Evolutionary conservation across 108 stramenopile genomes (phyloP).

Genomic region (Pseudonitzschia pungens): DNA sequence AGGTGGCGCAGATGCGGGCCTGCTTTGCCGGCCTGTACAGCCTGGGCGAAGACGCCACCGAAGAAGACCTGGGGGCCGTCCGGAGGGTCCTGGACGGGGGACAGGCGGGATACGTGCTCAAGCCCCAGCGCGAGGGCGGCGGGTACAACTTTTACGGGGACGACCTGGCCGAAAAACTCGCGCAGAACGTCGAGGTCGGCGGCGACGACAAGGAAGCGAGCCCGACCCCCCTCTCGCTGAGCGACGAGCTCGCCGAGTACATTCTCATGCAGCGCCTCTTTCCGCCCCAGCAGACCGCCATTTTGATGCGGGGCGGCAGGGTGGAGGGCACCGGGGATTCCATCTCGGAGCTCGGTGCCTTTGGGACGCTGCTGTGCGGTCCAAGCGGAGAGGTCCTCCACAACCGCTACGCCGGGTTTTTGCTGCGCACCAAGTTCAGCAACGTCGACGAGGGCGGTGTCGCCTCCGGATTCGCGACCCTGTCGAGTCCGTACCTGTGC

Average conservation of each 20-base stretch:
- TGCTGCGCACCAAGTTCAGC: constrained; percentile 81
- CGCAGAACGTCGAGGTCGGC: constrained; percentile 43
- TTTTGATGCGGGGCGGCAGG: constrained; percentile 65
- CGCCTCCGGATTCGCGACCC: constrained; percentile 81
- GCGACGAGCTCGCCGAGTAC: constrained; percentile 65
- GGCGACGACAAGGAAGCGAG: neutral
- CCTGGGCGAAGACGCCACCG: constrained; percentile 71
- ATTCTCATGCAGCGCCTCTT: constrained; percentile 88
- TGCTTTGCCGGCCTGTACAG: constrained; percentile 83
- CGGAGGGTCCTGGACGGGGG: constrained; percentile 63
- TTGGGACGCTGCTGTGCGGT: constrained; percentile 59
- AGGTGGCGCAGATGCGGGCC: constrained; percentile 47
- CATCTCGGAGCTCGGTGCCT: constrained; percentile 81
- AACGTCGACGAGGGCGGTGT: constrained; percentile 90
- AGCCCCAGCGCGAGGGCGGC: constrained; percentile 99
- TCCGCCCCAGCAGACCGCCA: constrained; percentile 73
- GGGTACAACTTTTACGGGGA: constrained; percentile 97
- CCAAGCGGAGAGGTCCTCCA: constrained; percentile 56
- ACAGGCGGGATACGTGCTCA: constrained; percentile 84
- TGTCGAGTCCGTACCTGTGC: constrained; percentile 82
- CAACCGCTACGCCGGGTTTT: constrained; percentile 77
- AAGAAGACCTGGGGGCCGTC: constrained; percentile 66
- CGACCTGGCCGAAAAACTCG: constrained; percentile 58
- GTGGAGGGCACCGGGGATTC: constrained; percentile 77
- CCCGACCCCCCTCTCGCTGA: constrained; percentile 13